Evolutionary conservation across 73 alveolate genomes (phyloP).

Genomic region (Paramecium biaurelia): DNA sequence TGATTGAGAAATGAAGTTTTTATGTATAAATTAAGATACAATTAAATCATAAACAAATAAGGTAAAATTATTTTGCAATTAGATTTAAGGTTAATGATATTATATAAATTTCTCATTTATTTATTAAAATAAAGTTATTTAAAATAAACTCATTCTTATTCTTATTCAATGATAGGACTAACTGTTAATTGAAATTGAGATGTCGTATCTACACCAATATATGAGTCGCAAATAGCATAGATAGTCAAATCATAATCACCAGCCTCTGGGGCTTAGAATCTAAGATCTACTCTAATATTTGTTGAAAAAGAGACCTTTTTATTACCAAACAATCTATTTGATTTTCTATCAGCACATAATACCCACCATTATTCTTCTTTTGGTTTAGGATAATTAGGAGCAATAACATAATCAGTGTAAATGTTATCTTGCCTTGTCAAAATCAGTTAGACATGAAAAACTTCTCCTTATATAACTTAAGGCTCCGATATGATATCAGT

Average conservation of each 20-base stretch:
- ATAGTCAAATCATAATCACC: slow-evolving; percentile 59
- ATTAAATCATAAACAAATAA: too few species aligned
- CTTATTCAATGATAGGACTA: slow-evolving; percentile 37
- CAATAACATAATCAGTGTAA: slow-evolving; percentile 63
- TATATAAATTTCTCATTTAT: too few species aligned
- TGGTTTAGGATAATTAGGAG: slow-evolving; percentile 62
- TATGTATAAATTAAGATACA: too few species aligned
- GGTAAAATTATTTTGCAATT: too few species aligned
- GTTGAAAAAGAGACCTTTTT: slow-evolving; percentile 47
- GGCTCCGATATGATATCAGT: slow-evolving; percentile 13
- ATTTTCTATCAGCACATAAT: slow-evolving; percentile 39
- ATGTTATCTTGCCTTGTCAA: slow-evolving; percentile 40
- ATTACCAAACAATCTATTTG: slow-evolving; percentile 55
- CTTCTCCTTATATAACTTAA: slow-evolving; percentile 35
- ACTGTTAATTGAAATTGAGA: neutral
- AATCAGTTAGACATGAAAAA: slow-evolving; percentile 14
- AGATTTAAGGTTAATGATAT: too few species aligned
- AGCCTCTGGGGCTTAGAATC: slow-evolving; percentile 60
- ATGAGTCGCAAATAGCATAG: slow-evolving; percentile 57
- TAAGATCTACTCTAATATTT: slow-evolving; percentile 35
- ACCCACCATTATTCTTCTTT: slow-evolving; percentile 70
- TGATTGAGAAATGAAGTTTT: too few species aligned
- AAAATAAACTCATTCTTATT: neutral
- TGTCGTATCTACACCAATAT: slow-evolving; percentile 51
- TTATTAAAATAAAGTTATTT: neutral